Base-by-base conservation (phyloP, 768 basidiomycete species). In the Tubosaeta sp. region DNA sequence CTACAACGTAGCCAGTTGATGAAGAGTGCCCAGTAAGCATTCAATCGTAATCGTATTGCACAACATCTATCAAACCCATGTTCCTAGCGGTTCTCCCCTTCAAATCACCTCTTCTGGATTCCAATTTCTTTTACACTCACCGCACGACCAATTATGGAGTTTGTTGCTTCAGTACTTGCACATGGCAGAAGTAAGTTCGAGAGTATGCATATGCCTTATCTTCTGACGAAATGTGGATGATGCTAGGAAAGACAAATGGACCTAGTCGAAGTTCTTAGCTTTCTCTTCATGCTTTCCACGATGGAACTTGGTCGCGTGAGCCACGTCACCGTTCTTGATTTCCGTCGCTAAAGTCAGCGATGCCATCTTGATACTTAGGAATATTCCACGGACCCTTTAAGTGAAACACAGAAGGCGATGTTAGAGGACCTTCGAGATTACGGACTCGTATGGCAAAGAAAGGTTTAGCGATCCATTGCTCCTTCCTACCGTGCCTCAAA, bases 281-380 rank as follows among this genome's bases (percentile, higher is more conserved):
- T 98, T 70, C 76, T 97, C 44, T 94, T 98, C 76, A 96, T 97
- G 87, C 76, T 99, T 53, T 94, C 94, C 2, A 96, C 90, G 4
- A 94, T 94, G 84, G 92, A 96, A 64, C 82, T 98, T 6, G 94
- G 94, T 42, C 77, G 86, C 59, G 94, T 93, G 62, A 67, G 79
- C 69, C 31, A 34, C 6, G 4, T 4, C 29, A 8, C 3, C 34
- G 3, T 41, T 29, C n/a, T 22, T 5, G 7, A 11, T 34, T 10
- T n/a, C 14, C 16, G 7, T 25, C 6, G 8, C 29, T 41, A 6
- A 43, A 22, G 18, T 29, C 24, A 13, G 19, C 9, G 42, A 36
- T 46, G 21, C 14, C 21, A 38, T 43, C 29, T 27, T 38, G 21
- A n/a, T 27, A 14, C 35, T 19, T 59, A 96, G 92, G 93, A 92